Base-by-base conservation (phyloP, 2,329 filamentous ascomycete species). In the Calonectria hawksworthii region DNA sequence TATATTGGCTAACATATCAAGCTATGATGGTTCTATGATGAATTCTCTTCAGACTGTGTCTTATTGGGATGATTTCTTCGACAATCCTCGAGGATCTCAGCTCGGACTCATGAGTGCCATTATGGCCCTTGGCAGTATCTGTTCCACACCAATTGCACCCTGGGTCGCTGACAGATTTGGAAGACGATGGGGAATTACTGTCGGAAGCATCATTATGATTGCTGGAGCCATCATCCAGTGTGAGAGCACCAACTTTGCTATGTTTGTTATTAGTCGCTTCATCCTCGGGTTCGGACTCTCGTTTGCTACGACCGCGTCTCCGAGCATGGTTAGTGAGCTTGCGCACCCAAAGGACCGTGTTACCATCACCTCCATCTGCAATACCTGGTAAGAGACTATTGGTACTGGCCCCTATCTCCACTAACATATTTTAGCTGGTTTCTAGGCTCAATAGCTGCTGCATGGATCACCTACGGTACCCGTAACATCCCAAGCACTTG, bases 181-280 rank as follows among this genome's bases (percentile, higher is more conserved):
- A 0, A 72, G 84, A n/a, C 77, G 82, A 13, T 80, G 79, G 78
- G 83, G 80, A n/a, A 83, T 86, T 21, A 81, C 81, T 3, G 75
- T 82, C 0, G 84, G 84, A 0, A 82, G 80, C 26, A 73, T 82
- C 0, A 83, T 85, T n/a, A 84, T 83, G 79, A 82, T 83, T 38
- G 52, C 78, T 3, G 84, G 83, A 13, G 82, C 80, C 0, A 76
- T 84, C 26, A 36, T 86, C 0, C 84, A 86, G 68, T 81, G 82
- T 13, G 80, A 80, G 44, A 81, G 81, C 28, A 68, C 71, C 32
- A 82, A 80, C 52, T 79, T 83, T 74, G 89, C 83, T 64, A 91
- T 91, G 89, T 92, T 90, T 78, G 86, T 91, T 50, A 83, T 89
- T 10, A 86, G 88, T 32, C 86, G 90, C 71, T 88, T 90, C 72